Evolutionary conservation across 2,329 filamentous ascomycete species (phyloP).

Genomic region (Leptographium flavum): DNA sequence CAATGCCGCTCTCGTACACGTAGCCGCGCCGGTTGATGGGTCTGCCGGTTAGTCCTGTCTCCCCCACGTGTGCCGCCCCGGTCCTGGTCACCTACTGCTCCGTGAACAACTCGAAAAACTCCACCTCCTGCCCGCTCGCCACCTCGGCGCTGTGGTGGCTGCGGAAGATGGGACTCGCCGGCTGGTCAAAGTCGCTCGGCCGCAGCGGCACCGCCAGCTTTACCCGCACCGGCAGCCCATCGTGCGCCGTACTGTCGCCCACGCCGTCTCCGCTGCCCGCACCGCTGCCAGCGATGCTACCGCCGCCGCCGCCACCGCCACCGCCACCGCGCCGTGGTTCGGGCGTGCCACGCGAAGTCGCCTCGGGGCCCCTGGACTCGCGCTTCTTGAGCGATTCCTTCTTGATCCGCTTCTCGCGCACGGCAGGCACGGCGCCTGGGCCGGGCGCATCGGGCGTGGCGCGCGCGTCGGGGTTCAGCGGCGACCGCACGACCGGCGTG

Average conservation of each 20-base stretch:
- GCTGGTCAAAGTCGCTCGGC: constrained; percentile 43
- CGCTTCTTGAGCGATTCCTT: constrained; percentile 57
- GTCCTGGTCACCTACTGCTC: constrained; percentile 43
- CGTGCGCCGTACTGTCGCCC: constrained; percentile 15
- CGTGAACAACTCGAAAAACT: constrained; percentile 48
- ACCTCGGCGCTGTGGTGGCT: constrained; percentile 37
- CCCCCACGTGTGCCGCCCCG: too few species aligned
- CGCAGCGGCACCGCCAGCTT: constrained; percentile 47
- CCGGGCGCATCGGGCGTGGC: constrained; percentile 10
- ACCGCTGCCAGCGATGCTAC: not conserved
- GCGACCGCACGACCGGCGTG: constrained; percentile 56
- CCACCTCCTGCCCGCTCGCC: constrained; percentile 33
- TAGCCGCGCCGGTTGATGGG: constrained; percentile 53
- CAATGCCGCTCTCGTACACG: constrained; percentile 81
- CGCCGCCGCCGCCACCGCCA: not conserved
- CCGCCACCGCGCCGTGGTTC: constrained; percentile 34
- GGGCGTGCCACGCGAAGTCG: constrained; percentile 35
- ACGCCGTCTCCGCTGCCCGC: not conserved
- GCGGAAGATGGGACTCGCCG: constrained; percentile 42
- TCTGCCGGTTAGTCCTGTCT: constrained; percentile 23
- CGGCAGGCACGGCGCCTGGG: constrained; percentile 17
- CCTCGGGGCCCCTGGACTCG: constrained; percentile 42
- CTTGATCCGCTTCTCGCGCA: constrained; percentile 41
- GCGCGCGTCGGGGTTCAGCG: constrained; percentile 49
- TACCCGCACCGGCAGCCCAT: constrained; percentile 42